Conservation (phyloP, 208 protist species). For the Wallacemonas sp. region DNA sequence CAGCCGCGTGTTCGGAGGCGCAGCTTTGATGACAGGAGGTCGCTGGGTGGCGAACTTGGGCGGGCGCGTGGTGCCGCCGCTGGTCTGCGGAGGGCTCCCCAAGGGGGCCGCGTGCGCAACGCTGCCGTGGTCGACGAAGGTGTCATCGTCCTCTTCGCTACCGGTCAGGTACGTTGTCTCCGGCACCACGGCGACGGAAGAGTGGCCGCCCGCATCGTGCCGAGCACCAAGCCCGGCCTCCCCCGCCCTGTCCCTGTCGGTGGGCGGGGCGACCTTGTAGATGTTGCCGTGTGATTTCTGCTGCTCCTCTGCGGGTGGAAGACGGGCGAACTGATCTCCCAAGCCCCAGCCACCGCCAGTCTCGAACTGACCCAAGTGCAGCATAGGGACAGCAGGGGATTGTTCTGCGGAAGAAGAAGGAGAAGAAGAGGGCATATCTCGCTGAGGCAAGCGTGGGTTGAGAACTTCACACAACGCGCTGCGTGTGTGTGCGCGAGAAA, state of each 20-base stretch:
- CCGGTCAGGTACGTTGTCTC: slow-evolving; percentile 40
- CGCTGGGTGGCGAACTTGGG: too few relatives aligned
- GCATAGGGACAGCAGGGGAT: slow-evolving; percentile 20
- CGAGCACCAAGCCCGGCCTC: too few relatives aligned
- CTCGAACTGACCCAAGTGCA: slow-evolving; percentile 45
- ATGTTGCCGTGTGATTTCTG: slow-evolving; percentile 21
- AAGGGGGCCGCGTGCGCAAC: slow-evolving; percentile 5
- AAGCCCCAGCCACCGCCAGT: slow-evolving; percentile 75
- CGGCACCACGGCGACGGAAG: slow-evolving; percentile 16
- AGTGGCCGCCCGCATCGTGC: too few relatives aligned
- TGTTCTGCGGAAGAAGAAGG: background rate
- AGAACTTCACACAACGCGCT: too few relatives aligned
- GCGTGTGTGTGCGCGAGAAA: too few relatives aligned
- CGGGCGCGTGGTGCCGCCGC: background rate
- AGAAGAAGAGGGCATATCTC: background rate
- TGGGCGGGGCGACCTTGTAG: slow-evolving; percentile 31
- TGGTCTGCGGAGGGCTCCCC: slow-evolving; percentile 6
- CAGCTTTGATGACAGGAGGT: too few relatives aligned
- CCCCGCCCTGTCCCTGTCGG: too few relatives aligned
- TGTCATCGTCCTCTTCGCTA: slow-evolving; percentile 59
- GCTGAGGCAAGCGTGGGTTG: too few relatives aligned
- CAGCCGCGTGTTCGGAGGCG: too few relatives aligned
- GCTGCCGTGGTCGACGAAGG: slow-evolving; percentile 89
- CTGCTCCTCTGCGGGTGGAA: slow-evolving; percentile 60
- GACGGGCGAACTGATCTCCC: slow-evolving; percentile 54